Base-by-base conservation (phyloP, 163 green algal species). In the Chlamydomonas reinhardtii region DNA sequence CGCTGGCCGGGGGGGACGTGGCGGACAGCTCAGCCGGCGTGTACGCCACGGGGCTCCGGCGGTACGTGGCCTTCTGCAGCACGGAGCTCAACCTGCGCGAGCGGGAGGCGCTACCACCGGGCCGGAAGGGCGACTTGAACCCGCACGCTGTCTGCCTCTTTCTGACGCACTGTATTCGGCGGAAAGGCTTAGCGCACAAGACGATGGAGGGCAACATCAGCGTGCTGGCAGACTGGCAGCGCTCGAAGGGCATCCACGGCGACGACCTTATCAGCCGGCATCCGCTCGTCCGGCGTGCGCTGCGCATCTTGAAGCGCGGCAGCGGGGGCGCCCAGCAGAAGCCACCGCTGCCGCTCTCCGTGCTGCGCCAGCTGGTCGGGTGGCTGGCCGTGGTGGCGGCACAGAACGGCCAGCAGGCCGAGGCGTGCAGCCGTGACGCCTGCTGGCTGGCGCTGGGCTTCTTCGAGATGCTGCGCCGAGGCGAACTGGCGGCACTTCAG, bases 371-470 rank as follows among this genome's bases (percentile, higher is more conserved):
- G 11, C 9, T n/a, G 15, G 6, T 37, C 15, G 48, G 0, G 2
- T 29, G 29, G 74, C 19, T 25, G 4, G 2, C 32, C 22, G 4
- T 15, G 62, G 8, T 12, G 62, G 22, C 62, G 24, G 4, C 4
- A 25, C 2, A 31, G 17, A 54, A 54, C 43, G n/a, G n/a, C 43
- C 43, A 54, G 43, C 43, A 16, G 8, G 43, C 1, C 16, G 31
- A 11, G 31, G 74, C 34, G 54, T 25, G 17, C n/a, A 29, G 4
- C 3, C 74, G 65, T 32, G 74, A 81, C 32, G 74, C 54, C 12
- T 81, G 74, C 74, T 70, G 54, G 54, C 54, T 81, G 19, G 54
- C 56, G 31, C 56, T 81, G n/a, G 74, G 74, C 32, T 81, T 69
- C 62, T 69, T 69, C 62, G 62, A 25, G 4, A 69, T 69, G 62